Base-by-base conservation (phyloP, 2,329 filamentous ascomycete species). In the Aspergillus caelatus region DNA sequence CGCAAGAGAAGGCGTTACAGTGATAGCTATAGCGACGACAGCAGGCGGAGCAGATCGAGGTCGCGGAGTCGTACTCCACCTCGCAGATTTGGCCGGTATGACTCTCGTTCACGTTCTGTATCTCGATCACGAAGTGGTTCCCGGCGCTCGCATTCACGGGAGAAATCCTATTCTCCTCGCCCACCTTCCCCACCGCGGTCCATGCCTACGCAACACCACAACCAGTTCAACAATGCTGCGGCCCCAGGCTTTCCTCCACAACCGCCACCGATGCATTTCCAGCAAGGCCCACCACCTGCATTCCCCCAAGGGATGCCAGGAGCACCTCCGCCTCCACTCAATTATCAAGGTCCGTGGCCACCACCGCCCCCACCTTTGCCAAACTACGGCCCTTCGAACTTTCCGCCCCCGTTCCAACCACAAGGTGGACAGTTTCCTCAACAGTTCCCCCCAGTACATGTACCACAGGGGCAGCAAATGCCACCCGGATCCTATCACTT, bases 1-100 rank as follows among this genome's bases (percentile, higher is more conserved):
- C 65, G 67, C 48, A 80, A 77, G 60, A 74, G 76, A 61, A 70
- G 78, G 57, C 76, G 79, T 45, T 78, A 80, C 66, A 81, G 78
- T 64, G 71, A 75, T 59, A 80, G 76, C 55, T 67, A 67, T 59
- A 75, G 72, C 53, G 69, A 74, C 28, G 70, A 70, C 43, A 74
- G 72, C 65, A 68, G 71, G 60, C 71, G 70, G 55, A 73, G 71
- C 55, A 65, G 70, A 28, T 72, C 74, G 19, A 67, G 65, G 58
- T 74, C 75, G 11, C 70, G 71, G 16, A 74, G 70, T 58, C 74
- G 71, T 26, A 75, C 77, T n/a, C 68, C 68, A 36, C 66, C 75
- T 34, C 66, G 65, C 48, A 64, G 62, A 56, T 69, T 54, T 57
- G 64, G 68, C 28, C 68, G 65, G 26, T 67, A 68, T 19, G 68